Conservation (phyloP, 805 yeast genomes). For the Wickerhamiella sorbophila region DNA sequence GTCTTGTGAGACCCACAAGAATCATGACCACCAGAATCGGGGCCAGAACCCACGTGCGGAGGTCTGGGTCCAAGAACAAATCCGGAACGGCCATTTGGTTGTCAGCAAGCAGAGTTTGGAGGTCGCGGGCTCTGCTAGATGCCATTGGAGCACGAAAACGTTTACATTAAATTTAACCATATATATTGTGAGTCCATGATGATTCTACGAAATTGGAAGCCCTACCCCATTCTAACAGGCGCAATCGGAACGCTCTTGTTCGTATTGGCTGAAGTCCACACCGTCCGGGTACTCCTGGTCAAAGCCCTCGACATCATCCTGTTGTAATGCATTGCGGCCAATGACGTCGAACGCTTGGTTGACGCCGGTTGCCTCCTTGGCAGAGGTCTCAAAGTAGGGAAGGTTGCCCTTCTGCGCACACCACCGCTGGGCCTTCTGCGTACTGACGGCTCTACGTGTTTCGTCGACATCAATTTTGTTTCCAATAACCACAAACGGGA, state of each 20-base stretch:
- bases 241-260: slow-evolving; percentile 64
- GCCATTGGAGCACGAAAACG: no score
- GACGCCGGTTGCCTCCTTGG: slow-evolving; percentile 89
- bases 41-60: slow-evolving; percentile 77
- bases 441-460: slow-evolving; percentile 57
- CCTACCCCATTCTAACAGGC: slow-evolving; percentile 37
- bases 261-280: slow-evolving; percentile 74
- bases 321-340: slow-evolving; percentile 90
- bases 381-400: slow-evolving; percentile 95
- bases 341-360: slow-evolving; percentile 93
- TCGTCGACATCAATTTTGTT: slow-evolving; percentile 94
- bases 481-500: slow-evolving; percentile 91
- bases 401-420: slow-evolving; percentile 57
- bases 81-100: slow-evolving; percentile 23
- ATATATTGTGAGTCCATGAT: no score
- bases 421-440: slow-evolving; percentile 46
- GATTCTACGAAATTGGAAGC: no score
- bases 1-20: slow-evolving; percentile 64
- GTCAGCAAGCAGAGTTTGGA: no score
- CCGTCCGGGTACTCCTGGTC: slow-evolving; percentile 94
- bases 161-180: no score
- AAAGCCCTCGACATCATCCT: slow-evolving; percentile 82
- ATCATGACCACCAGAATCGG: slow-evolving; percentile 89
- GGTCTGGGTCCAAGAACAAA: slow-evolving; percentile 58
- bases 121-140: no score